Base-by-base conservation (phyloP, 2,329 filamentous ascomycete genomes). In the Waltergamsia citrina region DNA sequence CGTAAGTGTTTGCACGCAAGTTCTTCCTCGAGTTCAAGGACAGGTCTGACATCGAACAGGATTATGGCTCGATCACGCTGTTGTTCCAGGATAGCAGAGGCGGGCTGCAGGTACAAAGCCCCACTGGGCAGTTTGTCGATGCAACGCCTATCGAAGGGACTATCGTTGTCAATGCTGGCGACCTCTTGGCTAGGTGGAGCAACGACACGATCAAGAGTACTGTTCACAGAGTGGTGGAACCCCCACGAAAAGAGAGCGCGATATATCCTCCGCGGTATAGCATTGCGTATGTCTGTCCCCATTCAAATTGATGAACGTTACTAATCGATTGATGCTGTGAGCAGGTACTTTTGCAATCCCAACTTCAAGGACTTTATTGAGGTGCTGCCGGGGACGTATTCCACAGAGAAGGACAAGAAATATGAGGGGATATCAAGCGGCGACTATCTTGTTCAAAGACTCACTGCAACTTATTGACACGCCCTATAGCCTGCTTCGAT, bases 161-260 rank as follows among this genome's bases (percentile, higher is more conserved):
- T 0, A 81, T 92, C 26, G 85, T 95, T 9, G 74, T 94, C 43
- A 95, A 95, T 49, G 87, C 87, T 0, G 88, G 87, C 2, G 88
- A 95, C 52, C 54, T 95, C 44, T 63, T 95, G 32, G 81, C 85
- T 2, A 69, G 87, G 34, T 94, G 87, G 88, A 85, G 82, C 42
- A 95, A 27, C 24, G 85, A 93, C 49, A 82, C 74, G 5, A 94
- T 95, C 60, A 87, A 83, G 62, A 90, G 83, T 51, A 95, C 88
- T 4, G 75, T 87, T 39, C 88, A 95, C 57, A 77, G 87, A 9
- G 88, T 95, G 1, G 84, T 95, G 5, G 84, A 94, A 60, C 88
- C 88, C 3, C 83, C 85, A 1, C 62, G 65, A 12, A 68, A 67
- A 4, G 63, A 61, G 4, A 61, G 59, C 7, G 69, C 67, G 12